Evolutionary conservation across 2,329 filamentous ascomycete genomes (phyloP), one percentile per base, ranked within the genome.

Genomic region (Aureobasidium sp.): DNA sequence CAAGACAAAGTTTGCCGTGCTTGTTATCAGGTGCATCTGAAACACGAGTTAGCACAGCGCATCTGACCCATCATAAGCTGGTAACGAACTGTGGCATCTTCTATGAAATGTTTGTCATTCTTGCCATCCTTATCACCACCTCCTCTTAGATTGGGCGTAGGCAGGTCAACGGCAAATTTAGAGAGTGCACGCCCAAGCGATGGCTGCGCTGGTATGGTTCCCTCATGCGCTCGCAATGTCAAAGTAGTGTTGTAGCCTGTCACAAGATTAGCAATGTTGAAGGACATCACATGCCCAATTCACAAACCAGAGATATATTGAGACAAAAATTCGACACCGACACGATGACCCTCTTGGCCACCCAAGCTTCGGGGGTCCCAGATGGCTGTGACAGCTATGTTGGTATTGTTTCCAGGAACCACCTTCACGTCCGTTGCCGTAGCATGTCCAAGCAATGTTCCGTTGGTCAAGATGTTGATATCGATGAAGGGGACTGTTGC

Each of bases 1-100:
- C 19, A 97, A 77, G 0, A 80, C 83, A 68, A 98, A 96, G 1
- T 85, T 82, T 3, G 91, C 91, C 0, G 89, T 90, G 0, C 89
- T 95, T 14, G 88, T 86, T 58, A 93, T 78, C 49, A 97, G 70
- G 70, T 97, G 90, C 69, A 98, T 75, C 67, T 69, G 54, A 45
- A 6, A 7, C 6, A 24, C 14, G 7, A 29, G 41, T 54, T 34
- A 54, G 41, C 11, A 6, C 3, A 10, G 30, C n/a, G n/a, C 30
- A 2, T 3, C 1, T 3, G 6, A 6, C 6, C 19, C 17, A 14
- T 27, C 12, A 2, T 19, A 10, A 12, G 4, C n/a, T n/a, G n/a
- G n/a, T n/a, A n/a, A 45, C 53, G 14, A 74, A 76, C 74, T 61
- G 84, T 91, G 10, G 90, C 88, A 61, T 88, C 84, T 65, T 85